Evolutionary conservation across 2,329 filamentous ascomycete genomes (phyloP), one percentile per base, ranked within the genome.

Genomic region (Cercospora sesami): DNA sequence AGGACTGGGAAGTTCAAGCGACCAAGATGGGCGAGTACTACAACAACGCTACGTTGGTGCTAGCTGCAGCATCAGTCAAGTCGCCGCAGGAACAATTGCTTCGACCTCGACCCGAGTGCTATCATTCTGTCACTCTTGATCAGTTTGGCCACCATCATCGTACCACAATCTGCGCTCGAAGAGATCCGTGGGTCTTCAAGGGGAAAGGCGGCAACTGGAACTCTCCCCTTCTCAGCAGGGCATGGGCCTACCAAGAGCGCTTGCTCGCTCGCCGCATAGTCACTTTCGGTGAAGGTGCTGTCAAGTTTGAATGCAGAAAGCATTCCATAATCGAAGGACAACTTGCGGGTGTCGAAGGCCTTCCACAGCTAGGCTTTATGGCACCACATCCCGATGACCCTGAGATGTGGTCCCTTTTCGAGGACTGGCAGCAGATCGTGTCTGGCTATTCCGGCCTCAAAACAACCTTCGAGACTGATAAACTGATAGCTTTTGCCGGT

Each of bases 1-100:
- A 30, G 16, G 65, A 67, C 42, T 64, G 60, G 65, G n/a, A 55
- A 42, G 5, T 39, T 10, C 45, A 67, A 26, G 30, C 48, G 5
- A 48, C 60, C 12, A 42, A 33, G 9, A 63, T 67, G 59, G 63
- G 53, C 14, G 31, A 65, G n/a, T 31, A 57, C 23, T 64, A 64
- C 51, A 58, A 18, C 23, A 58, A 57, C 18, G 62, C 62, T 31
- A 55, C 48, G 6, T 26, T 55, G 23, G 48, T 55, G 5, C 48
- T 55, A 28, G 48, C 48, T 28, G 23, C 48, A 26, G 48, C 48
- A n/a, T 55, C 48, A 16, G 48, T 55, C 48, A 55, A 26, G 23
- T 55, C 48, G 48, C 48, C 48, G 10, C 21, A 55, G 23, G 48
- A 55, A 55, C 23, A 26, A 55, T 6, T 55, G 23, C 7, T 55